Evolutionary conservation across 768 basidiomycete genomes (phyloP), one percentile per base, ranked within the genome.

Genomic region (Sporobolomyces pararoseus): DNA sequence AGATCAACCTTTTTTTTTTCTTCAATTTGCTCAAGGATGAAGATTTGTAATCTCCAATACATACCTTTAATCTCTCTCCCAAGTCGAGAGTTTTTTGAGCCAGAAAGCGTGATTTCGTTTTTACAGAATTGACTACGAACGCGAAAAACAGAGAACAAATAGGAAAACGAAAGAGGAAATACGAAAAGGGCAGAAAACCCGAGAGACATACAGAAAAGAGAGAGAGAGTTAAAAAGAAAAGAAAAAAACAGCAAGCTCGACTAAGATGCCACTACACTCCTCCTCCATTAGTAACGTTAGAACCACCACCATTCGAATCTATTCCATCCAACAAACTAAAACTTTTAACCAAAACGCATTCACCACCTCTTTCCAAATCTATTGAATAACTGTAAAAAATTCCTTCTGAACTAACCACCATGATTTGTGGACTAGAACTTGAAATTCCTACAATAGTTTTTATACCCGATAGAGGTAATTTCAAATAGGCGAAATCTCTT

Each of bases 351-450:
- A 99, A 79, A 25, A 88, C 85, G 76, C 95, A 98, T 80, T 99
- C 95, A 4, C 95, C 95, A 4, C 95, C 95, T 60, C 88, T 88
- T 79, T 99, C 95, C 69, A 98, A 81, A 80, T 99, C 95, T 77
- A 99, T 95, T 75, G 85, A 90, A 79, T 98, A 98, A 21, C 89
- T 86, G 78, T 99, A 97, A 79, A 96, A 95, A 75, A 91, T 89
- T 2, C 95, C 95, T 66, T 97, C 93, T 0, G 90, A 89, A 0
- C 92, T 93, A 65, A 98, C 86, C 29, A 99, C 93, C 91, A 96
- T 95, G 16, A 97, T 88, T 69, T 99, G 95, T 0, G 95, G 94
- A 81, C 90, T 89, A 10, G 91, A 92, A 23, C 91, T 93, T 19
- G 88, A 90, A 64, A 98, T 80, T 0, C 91, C 95, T 49, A 96